Conservation (phyloP, 75 land plant genomes). For the Pinus tabuliformis region DNA sequence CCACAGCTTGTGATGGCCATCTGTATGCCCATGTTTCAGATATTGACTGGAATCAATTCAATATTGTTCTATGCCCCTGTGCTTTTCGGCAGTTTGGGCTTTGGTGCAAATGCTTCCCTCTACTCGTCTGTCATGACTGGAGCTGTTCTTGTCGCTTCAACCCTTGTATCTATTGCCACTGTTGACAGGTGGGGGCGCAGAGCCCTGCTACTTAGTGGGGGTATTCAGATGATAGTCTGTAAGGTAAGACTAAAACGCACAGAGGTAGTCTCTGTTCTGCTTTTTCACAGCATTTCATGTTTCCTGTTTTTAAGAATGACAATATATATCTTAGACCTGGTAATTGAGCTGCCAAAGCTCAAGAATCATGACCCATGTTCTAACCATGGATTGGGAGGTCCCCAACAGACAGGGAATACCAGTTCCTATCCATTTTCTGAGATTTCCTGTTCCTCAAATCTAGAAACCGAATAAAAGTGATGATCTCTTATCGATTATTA, state of each 20-base stretch:
- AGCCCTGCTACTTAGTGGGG: not conserved
- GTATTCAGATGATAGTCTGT: not conserved
- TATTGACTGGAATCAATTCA: constrained; percentile 26
- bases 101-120: constrained; percentile 11
- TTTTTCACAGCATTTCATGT: too few relatives aligned
- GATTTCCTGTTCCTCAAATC: too few relatives aligned
- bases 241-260: not conserved
- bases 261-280: not conserved
- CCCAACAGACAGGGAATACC: too few relatives aligned
- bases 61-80: constrained; percentile 40
- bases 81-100: constrained; percentile 30
- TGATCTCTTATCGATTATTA: too few relatives aligned
- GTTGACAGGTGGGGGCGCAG: not conserved
- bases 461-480: too few relatives aligned
- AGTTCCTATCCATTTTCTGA: too few relatives aligned
- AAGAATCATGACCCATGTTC: too few relatives aligned
- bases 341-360: too few relatives aligned
- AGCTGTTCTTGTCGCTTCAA: constrained; percentile 17
- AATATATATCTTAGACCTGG: too few relatives aligned
- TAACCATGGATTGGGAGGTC: too few relatives aligned
- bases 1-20: constrained; percentile 85
- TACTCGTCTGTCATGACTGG: constrained; percentile 31
- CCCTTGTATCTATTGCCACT: not conserved
- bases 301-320: too few relatives aligned
- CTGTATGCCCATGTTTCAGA: constrained; percentile 68